Base-by-base conservation (phyloP, 208 protist genomes). In the Trypanosoma scelopori region DNA sequence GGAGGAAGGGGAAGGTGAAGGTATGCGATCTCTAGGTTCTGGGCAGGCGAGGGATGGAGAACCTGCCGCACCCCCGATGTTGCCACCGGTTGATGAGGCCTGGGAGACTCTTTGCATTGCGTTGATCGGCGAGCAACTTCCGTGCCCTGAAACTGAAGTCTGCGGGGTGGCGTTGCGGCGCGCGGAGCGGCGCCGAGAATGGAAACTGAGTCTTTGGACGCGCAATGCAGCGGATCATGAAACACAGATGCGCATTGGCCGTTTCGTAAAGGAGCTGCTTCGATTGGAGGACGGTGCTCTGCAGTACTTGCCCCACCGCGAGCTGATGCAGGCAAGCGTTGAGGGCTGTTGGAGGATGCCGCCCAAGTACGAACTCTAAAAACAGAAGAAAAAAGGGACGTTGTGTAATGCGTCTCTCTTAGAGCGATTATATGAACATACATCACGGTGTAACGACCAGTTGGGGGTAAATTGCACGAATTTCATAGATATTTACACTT, bases 161-260 rank as follows among this genome's bases (percentile, higher is more conserved):
- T 97, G 91, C 63, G 91, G 91, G 7, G 75, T 84, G 22, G 86
- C 82, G 32, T 75, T 95, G 28, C 85, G 78, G 52, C 76, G 87
- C 0, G 70, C 76, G 7, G 84, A 87, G 68, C 35, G 48, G 27
- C 51, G 74, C 11, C 64, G 61, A 5, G 85, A 91, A 71, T 94
- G 85, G 82, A 92, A 92, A 57, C 56, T 96, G 22, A 88, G 81
- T 56, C 53, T 97, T 37, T 97, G 91, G 89, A 96, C 91, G 18
- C 81, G 91, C 27, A 89, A 41, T 32, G 88, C 91, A 5, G 65
- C 82, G n/a, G 76, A 92, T 47, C 74, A 59, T 47, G 81, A 60
- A 18, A 71, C 74, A 47, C 87, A 93, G 71, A 65, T 82, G 71
- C 22, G 56, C 51, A 89, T 96, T 51, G 91, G 81, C 5, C 60